Conservation (phyloP, 2,329 filamentous ascomycete genomes). For the Penicillium sp. region DNA sequence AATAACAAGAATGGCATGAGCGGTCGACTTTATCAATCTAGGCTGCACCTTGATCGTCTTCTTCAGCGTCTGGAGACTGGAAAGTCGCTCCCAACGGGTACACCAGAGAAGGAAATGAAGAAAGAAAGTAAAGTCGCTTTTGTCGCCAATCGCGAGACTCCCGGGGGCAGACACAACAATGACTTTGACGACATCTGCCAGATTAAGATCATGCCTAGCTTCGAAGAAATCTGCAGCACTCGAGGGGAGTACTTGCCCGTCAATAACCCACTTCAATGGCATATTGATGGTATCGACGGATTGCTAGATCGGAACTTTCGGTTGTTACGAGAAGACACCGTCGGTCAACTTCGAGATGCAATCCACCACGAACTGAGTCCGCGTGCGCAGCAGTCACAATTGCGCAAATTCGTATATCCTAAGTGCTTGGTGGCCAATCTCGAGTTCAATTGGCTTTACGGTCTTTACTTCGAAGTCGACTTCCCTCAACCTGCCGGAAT, state of each 20-base stretch:
- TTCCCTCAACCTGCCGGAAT: conserved; percentile 27
- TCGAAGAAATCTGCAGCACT: conserved; percentile 32
- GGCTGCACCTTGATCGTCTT: conserved; percentile 15
- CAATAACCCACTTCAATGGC: conserved; percentile 30
- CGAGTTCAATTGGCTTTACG: conserved; percentile 16
- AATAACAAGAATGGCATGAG: conserved; percentile 1
- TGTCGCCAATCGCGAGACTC: conserved; percentile 11
- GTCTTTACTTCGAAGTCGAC: conserved; percentile 20
- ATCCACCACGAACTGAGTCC: conserved; percentile 20
- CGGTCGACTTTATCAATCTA: conserved; percentile 12
- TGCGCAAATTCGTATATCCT: conserved; percentile 14
- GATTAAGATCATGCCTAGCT: conserved; percentile 38
- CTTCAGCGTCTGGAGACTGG: conserved; percentile 25
- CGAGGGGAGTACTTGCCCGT: conserved; percentile 34
- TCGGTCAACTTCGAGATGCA: conserved; percentile 33
- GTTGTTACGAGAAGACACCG: conserved; percentile 37
- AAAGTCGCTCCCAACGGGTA: conserved; percentile 2
- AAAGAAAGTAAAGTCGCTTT: conserved; percentile 4
- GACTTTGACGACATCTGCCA: conserved; percentile 33
- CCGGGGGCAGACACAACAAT: conserved; percentile 39
- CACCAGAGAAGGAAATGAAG: neutral
- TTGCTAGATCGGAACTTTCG: conserved; percentile 38
- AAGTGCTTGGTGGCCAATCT: conserved; percentile 8
- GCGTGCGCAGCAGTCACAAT: conserved; percentile 1
- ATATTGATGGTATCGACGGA: conserved; percentile 25